Evolutionary conservation across 1,139 yeast species (phyloP), one percentile per base, ranked within the genome.

Genomic region (Sugiyamaella pinicola): DNA sequence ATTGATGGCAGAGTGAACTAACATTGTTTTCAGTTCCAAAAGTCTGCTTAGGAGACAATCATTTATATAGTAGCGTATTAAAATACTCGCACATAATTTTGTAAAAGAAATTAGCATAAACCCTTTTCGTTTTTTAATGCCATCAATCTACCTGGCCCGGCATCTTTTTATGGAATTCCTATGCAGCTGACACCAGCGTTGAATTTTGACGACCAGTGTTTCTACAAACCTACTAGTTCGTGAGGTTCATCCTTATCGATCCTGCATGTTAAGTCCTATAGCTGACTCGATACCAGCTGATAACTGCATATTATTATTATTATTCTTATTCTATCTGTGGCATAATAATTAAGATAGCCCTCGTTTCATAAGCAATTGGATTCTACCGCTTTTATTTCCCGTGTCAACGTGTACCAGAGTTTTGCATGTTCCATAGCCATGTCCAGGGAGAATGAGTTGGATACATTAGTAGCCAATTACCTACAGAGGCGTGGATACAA

Each of bases 381-480:
- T 9, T 24, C 28, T 24, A 9, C 28, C 9, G 28, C 9, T 24
- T 24, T 24, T 24, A 9, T 24, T 6, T 6, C 9, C 9, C 9
- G 28, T 24, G 35, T 31, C 35, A 31, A 12, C 35, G 15, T 6
- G n/a, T n/a, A n/a, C n/a, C n/a, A n/a, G n/a, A 34, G 18, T 34
- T 15, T 7, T n/a, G 19, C 12, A 8, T 5, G 9, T 18, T 34
- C 4, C n/a, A 37, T 19, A 37, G 28, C 19, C 18, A 38, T 38
- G 41, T 38, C 41, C 13, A n/a, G 13, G 13, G 5, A n/a, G 26
- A n/a, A 12, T 19, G 41, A 38, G 8, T 19, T 38, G 13, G 49
- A 45, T 13, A 17, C 19, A 10, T 8, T 45, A 13, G 56, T 55
- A 6, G 58, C 58, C 17, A 44, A 47, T 17, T 55, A 53, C 28